A percentile compares a stretch with the other conserved stretches of the same genome.
Conservation (phyloP, 495 filamentous ascomycete genomes). For the Aspergillus diversus region DNA sequence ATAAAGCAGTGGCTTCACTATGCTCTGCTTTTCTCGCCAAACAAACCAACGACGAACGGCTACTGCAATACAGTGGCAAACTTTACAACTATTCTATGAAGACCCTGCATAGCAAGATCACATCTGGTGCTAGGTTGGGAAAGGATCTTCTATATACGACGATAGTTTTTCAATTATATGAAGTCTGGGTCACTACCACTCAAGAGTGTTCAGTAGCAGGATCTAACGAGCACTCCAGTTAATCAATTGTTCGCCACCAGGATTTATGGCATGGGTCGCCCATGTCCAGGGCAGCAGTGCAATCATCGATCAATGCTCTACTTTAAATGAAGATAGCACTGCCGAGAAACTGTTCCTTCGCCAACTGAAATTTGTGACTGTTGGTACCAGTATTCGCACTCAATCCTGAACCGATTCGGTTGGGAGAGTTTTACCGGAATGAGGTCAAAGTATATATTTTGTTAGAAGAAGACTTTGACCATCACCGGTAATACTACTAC, state of each 20-base stretch:
- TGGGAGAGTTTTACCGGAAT: no score
- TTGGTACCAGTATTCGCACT: slow-evolving; percentile 12
- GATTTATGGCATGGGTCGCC: slow-evolving; percentile 30
- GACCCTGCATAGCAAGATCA: slow-evolving; percentile 25
- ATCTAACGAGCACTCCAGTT: slow-evolving; percentile 20
- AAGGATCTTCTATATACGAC: slow-evolving; percentile 32
- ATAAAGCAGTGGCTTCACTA: slow-evolving; percentile 27
- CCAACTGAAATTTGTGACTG: slow-evolving; percentile 32
- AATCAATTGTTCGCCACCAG: slow-evolving; percentile 31
- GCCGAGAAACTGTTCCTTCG: slow-evolving; percentile 27
- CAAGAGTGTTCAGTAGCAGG: background rate
- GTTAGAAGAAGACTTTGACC: no score
- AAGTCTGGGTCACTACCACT: slow-evolving; percentile 19
- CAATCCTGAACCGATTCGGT: background rate
- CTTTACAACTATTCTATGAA: slow-evolving; percentile 29
- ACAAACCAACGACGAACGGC: slow-evolving; percentile 21
- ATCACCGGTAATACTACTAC: no score
- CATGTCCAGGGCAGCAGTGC: slow-evolving; percentile 34
- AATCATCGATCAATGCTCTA: slow-evolving; percentile 20
- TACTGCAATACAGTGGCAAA: slow-evolving; percentile 29
- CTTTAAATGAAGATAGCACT: slow-evolving; percentile 12
- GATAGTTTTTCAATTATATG: slow-evolving; percentile 32
- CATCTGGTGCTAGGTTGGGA: slow-evolving; percentile 20
- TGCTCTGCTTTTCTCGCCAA: slow-evolving; percentile 29
- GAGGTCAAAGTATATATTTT: no score